These are phyloP conservation scores for Penicillium italicum DNA, from an alignment of 2,329 filamentous ascomycete species.

Conservation along the genomic window DNA sequence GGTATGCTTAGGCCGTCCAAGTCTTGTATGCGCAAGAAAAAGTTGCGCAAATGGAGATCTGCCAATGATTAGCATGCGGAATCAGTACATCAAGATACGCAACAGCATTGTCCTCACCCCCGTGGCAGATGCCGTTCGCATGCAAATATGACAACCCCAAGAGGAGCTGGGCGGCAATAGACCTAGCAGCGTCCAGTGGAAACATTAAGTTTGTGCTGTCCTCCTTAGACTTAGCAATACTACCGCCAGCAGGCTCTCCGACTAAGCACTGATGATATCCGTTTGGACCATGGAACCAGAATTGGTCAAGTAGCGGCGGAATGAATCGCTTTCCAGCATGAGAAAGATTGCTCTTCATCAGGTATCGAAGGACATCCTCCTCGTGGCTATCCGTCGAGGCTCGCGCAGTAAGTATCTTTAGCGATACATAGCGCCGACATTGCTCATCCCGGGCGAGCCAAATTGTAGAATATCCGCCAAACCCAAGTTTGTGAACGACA, in stretches of 20 bases:
- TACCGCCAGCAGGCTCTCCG: constrained; percentile 3
- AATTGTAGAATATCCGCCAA: constrained; percentile 17
- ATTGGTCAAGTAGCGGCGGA: constrained; percentile 1
- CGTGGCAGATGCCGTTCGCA: constrained; percentile 20
- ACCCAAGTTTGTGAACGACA: constrained; percentile 19
- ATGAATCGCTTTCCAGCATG: constrained; percentile 6
- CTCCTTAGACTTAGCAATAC: constrained; percentile 14
- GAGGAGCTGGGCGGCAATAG: constrained; percentile 18
- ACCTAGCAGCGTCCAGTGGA: constrained; percentile 20
- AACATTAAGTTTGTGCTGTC: constrained; percentile 16
- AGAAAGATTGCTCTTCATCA: background rate
- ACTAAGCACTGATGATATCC: constrained; percentile 9
- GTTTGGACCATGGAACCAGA: constrained; percentile 9
- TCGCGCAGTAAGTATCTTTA: constrained; percentile 20
- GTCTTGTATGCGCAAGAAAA: constrained; percentile 16
- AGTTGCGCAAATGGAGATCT: constrained; percentile 13
- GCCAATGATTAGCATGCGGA: constrained; percentile 8
- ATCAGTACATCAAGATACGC: background rate
- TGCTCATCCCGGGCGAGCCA: constrained; percentile 17
- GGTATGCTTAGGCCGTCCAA: constrained; percentile 14
- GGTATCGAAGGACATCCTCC: constrained; percentile 1
- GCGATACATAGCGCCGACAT: constrained; percentile 17
- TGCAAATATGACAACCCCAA: constrained; percentile 21
- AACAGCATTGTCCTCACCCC: constrained; percentile 12
- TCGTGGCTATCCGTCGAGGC: constrained; percentile 13